Evolutionary conservation across 2,329 filamentous ascomycete genomes (phyloP), one percentile per base, ranked within the genome.

Genomic region (Camptophora hylomeconis): DNA sequence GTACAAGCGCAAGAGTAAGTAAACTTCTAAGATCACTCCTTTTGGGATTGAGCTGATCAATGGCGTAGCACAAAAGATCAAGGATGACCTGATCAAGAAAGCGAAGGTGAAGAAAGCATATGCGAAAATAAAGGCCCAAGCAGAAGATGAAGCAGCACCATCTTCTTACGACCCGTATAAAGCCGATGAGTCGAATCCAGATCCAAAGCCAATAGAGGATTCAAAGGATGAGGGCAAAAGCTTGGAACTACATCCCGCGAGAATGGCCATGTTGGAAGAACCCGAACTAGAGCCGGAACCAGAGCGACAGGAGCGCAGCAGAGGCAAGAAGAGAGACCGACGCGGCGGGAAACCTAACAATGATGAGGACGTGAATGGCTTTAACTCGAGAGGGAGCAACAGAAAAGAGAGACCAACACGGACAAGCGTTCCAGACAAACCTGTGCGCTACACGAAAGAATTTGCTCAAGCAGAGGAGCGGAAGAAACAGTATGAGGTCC

Each of bases 91-190:
- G 32, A 94, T 95, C 46, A 73, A 84, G 54, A 92, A 89, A 53
- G 84, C 86, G 36, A 93, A 94, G 56, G 67, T 93, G 38, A 89
- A 87, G 58, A 92, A 93, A 56, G 72, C 80, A 22, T 94, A 93
- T 51, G 80, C 79, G 39, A 94, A 93, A 56, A 63, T 93, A 40
- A 87, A 86, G 55, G 74, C 73, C 21, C 58, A 61, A 49, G 52
- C 60, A 20, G 52, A 51, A 20, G 44, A 49, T 33, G 33, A 52
- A 26, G 48, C 55, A 29, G 37, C 46, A 26, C 36, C 41, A 14
- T 31, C 40, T 26, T 37, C 35, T 20, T 36, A 40, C 17, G 36
- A 43, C 10, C 33, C 42, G 5, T 35, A 38, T 5, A 33, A 46
- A 24, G 35, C 39, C 15, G 41, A 44, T 13, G 36, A 29, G 10